Percentiles rank a stretch among this genome's conserved stretches.
These are phyloP conservation scores for Drosera capensis DNA, from an alignment of 148 eudicot species.

Conservation along the genomic window DNA sequence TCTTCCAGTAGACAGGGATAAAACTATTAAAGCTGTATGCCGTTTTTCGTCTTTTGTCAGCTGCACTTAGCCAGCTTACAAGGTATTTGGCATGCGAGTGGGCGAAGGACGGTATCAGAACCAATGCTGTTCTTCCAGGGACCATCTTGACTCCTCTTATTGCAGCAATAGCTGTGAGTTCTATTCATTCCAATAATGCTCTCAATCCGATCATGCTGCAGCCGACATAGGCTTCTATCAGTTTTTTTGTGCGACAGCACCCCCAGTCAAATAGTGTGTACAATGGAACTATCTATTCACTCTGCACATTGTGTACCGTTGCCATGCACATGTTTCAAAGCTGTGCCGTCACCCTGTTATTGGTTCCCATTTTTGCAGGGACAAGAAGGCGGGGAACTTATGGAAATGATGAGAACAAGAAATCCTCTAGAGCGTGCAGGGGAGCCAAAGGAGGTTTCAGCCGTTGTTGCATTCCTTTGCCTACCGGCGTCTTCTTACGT, in stretches of 20 bases:
- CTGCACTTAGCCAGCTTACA: slow-evolving; percentile 20
- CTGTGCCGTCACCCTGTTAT: background rate
- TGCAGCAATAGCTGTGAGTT: slow-evolving; percentile 15
- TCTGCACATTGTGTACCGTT: too few species aligned
- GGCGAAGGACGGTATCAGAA: slow-evolving; percentile 57
- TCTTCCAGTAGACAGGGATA: background rate
- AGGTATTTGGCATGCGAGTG: slow-evolving; percentile 48
- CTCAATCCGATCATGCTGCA: too few species aligned
- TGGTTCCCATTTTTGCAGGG: slow-evolving; percentile 8
- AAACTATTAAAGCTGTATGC: background rate
- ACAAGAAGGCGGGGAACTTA: slow-evolving; percentile 16
- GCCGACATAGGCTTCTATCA: too few species aligned
- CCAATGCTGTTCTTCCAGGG: slow-evolving; percentile 49
- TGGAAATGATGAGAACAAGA: slow-evolving; percentile 18
- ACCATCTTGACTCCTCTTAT: slow-evolving; percentile 26
- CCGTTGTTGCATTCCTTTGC: slow-evolving; percentile 48
- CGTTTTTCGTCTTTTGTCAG: slow-evolving; percentile 1
- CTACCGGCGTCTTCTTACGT: slow-evolving; percentile 48
- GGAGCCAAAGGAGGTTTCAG: slow-evolving; percentile 32
- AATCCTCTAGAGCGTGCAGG: slow-evolving; percentile 39
- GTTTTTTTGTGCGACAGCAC: too few species aligned
- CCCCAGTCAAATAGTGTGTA: too few species aligned
- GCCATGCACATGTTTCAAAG: too few species aligned
- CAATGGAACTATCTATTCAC: too few species aligned
- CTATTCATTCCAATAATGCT: too few species aligned